A percentile compares a stretch with the other conserved stretches of the same genome.
These are phyloP conservation scores for Ramaria rubella DNA, from an alignment of 768 basidiomycete species.

Conservation along the genomic window DNA sequence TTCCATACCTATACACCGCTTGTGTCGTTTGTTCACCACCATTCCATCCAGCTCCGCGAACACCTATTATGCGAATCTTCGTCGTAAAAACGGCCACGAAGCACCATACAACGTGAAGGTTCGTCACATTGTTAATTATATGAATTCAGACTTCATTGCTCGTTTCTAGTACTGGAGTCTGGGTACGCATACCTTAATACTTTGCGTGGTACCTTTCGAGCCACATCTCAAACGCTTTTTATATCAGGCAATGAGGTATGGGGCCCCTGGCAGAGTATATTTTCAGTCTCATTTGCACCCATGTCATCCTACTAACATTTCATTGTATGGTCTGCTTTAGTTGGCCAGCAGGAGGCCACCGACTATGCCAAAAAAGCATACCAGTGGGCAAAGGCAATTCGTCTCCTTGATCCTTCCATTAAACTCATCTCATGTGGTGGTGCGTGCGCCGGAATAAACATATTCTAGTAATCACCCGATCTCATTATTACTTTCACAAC, in stretches of 20 bases:
- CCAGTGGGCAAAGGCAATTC: conserved; percentile 57
- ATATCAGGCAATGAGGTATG: conserved; percentile 48
- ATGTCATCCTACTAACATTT: not conserved
- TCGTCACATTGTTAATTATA: conserved; percentile 30
- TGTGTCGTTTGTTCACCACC: not conserved
- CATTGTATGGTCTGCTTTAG: conserved; percentile 16
- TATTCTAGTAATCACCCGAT: conserved; percentile 34
- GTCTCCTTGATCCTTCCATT: conserved; percentile 49
- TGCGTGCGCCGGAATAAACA: conserved; percentile 24
- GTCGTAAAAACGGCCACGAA: conserved; percentile 49
- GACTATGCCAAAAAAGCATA: conserved; percentile 51
- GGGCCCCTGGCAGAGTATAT: conserved; percentile 45
- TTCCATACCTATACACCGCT: not conserved
- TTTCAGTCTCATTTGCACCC: not conserved
- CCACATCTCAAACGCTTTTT: too few species aligned
- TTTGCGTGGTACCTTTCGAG: not conserved
- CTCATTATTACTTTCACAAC: conserved; percentile 17
- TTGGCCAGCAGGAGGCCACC: conserved; percentile 48
- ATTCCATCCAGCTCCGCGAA: conserved; percentile 28
- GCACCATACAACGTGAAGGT: conserved; percentile 49
- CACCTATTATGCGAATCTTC: conserved; percentile 49
- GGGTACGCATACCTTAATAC: not conserved
- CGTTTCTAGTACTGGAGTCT: conserved; percentile 27
- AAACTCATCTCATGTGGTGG: conserved; percentile 53
- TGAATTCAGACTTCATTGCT: not conserved